These are phyloP conservation scores for Candida sakaeoensis DNA, from an alignment of 805 yeast species.

Conservation along the genomic window DNA sequence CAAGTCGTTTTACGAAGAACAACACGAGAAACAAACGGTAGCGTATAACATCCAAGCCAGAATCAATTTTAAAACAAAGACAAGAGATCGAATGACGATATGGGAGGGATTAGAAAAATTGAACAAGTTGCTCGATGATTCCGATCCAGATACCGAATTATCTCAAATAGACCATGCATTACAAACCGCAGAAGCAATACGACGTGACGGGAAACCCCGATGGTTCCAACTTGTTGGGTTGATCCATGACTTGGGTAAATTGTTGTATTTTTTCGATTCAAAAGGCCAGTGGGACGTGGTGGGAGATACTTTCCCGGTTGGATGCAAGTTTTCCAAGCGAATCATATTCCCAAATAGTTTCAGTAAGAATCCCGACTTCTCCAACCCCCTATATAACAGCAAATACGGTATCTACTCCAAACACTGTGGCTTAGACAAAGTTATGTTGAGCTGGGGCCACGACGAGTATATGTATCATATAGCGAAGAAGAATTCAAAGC, in stretches of 20 bases:
- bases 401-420: conserved; percentile 64
- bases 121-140: conserved; percentile 62
- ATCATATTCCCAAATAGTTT: conserved; percentile 61
- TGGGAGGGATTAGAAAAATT: conserved; percentile 69
- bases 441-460: conserved; percentile 76
- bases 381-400: conserved; percentile 61
- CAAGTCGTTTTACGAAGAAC: conserved; percentile 61
- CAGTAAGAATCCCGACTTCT: conserved; percentile 54
- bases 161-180: conserved; percentile 74
- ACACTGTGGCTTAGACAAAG: conserved; percentile 64
- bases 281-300: conserved; percentile 81
- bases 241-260: conserved; percentile 68
- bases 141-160: conserved; percentile 72
- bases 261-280: conserved; percentile 65
- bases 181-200: conserved; percentile 72
- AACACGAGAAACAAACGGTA: conserved; percentile 66
- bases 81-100: conserved; percentile 61
- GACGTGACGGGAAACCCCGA: conserved; percentile 63
- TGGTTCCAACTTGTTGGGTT: conserved; percentile 77
- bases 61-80: conserved; percentile 64
- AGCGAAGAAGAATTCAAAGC: conserved; percentile 58
- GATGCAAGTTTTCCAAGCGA: conserved; percentile 58
- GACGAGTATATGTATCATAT: conserved; percentile 76
- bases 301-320: conserved; percentile 76
- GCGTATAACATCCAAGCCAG: conserved; percentile 71